phyloP scores from a whole-genome alignment of 805 yeast species.

The Suhomyces faveliae region DNA sequence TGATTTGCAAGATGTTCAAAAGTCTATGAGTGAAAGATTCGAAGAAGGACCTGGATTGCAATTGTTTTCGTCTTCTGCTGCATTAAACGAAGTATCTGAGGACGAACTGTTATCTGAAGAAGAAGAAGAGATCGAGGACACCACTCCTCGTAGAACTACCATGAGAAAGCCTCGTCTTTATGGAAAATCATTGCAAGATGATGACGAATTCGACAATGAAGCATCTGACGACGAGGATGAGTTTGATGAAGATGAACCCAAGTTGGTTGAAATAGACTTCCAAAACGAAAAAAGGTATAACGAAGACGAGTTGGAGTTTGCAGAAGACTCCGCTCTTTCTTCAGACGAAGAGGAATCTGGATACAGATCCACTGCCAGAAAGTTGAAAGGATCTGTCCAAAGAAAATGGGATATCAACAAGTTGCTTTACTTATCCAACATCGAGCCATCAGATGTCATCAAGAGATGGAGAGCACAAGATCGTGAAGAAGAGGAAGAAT shows the following conservation, averaged over 20 bases:
- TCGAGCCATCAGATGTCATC: conserved; percentile 71
- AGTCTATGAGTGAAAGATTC: conserved; percentile 56
- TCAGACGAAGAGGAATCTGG: conserved; percentile 37
- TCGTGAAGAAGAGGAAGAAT: conserved; percentile 40
- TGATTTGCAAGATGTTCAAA: conserved; percentile 68
- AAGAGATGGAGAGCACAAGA: conserved; percentile 66
- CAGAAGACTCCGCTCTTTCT: conserved; percentile 47
- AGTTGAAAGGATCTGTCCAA: conserved; percentile 52
- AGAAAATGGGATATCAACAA: conserved; percentile 78
- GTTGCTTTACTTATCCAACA: conserved; percentile 73
- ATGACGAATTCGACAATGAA: conserved; percentile 42
- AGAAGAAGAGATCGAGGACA: conserved; percentile 34
- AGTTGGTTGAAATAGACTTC: conserved; percentile 50
- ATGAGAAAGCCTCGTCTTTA: conserved; percentile 59
- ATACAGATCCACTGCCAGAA: conserved; percentile 55
- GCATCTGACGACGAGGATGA: conserved; percentile 45
- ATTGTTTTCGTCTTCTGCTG: conserved; percentile 64
- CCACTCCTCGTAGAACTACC: conserved; percentile 54
- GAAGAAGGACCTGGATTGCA: conserved; percentile 69
- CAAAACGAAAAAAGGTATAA: conserved; percentile 30
- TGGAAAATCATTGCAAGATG: conserved; percentile 51
- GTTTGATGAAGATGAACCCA: conserved; percentile 37
- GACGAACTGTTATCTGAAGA: conserved; percentile 26
- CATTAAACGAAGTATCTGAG: conserved; percentile 38
- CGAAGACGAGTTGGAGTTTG: conserved; percentile 40